phyloP scores from a whole-genome alignment of 1,284 basidiomycete species.

The Cystobasidiaceae sp. region DNA sequence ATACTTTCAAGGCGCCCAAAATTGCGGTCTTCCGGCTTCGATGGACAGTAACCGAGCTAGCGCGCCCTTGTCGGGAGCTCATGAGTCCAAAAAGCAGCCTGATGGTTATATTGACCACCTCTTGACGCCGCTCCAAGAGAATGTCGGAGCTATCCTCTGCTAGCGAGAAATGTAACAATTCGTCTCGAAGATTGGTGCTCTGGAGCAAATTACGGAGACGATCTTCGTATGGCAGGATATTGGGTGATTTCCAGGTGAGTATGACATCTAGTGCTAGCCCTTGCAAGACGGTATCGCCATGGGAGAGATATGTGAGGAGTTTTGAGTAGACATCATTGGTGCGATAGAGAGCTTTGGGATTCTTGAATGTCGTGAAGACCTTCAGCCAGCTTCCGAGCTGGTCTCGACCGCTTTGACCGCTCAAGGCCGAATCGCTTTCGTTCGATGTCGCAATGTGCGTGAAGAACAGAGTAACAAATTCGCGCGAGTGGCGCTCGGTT shows the following conservation, averaged over 20 bases:
- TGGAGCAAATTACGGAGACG: slow-evolving; percentile 70
- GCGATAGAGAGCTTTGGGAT: slow-evolving; percentile 77
- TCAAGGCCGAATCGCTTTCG: slow-evolving; percentile 20
- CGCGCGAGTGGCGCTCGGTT: slow-evolving; percentile 76
- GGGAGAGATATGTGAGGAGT: slow-evolving; percentile 72
- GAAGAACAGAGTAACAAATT: slow-evolving; percentile 73
- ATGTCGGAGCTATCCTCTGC: slow-evolving; percentile 53
- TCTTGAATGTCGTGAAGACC: slow-evolving; percentile 81
- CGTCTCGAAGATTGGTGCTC: slow-evolving; percentile 81
- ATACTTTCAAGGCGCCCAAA: slow-evolving; percentile 65
- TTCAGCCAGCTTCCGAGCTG: slow-evolving; percentile 68
- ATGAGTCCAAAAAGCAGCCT: slow-evolving; percentile 84
- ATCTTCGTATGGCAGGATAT: slow-evolving; percentile 63
- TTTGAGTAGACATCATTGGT: slow-evolving; percentile 62
- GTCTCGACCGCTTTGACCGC: slow-evolving; percentile 44
- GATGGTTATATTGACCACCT: slow-evolving; percentile 68
- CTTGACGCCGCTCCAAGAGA: slow-evolving; percentile 59
- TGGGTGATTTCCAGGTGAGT: slow-evolving; percentile 72
- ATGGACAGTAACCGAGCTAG: slow-evolving; percentile 54
- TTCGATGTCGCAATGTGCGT: slow-evolving; percentile 48
- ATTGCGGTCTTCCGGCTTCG: slow-evolving; percentile 72
- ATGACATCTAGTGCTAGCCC: slow-evolving; percentile 71
- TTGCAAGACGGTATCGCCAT: slow-evolving; percentile 78
- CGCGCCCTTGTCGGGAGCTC: slow-evolving; percentile 70
- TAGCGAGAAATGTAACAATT: slow-evolving; percentile 68